Conservation (phyloP, 2,329 filamentous ascomycete genomes). For the Botryosphaeria dothidea region DNA sequence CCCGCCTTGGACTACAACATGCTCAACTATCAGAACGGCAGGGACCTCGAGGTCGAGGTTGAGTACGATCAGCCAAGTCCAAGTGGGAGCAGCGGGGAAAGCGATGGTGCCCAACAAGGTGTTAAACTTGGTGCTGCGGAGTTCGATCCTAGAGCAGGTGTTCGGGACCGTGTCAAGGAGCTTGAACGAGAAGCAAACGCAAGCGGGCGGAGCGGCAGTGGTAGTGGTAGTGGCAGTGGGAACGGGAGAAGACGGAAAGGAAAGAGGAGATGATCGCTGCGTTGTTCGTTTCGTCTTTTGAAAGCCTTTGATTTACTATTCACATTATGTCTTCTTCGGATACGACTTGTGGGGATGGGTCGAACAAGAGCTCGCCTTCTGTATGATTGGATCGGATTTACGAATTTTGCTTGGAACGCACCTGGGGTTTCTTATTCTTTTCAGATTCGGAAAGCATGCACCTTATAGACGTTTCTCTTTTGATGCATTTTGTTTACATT, state of each 20-base stretch:
- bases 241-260: conserved; percentile 1
- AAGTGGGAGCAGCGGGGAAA: conserved; percentile 16
- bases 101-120: not conserved
- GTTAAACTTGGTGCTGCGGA: not conserved
- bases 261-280: not conserved
- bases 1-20: not conserved
- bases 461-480: not conserved
- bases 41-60: conserved; percentile 8
- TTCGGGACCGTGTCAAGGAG: conserved; percentile 1
- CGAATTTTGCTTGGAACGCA: not conserved
- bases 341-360: not conserved
- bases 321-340: not conserved
- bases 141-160: not conserved
- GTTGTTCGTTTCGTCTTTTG: not conserved
- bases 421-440: not conserved
- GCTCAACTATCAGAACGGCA: not conserved
- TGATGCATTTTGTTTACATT: not conserved
- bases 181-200: conserved; percentile 10
- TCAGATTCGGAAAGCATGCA: not conserved
- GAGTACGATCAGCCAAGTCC: conserved; percentile 7
- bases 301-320: not conserved
- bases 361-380: not conserved
- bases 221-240: not conserved
- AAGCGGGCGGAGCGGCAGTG: conserved; percentile 1
- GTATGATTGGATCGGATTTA: not conserved